A percentile compares a stretch with the other conserved stretches of the same genome.
These are phyloP conservation scores for Lumnitzera racemosa DNA, from an alignment of 345 rosid genomes.

Conservation along the genomic window DNA sequence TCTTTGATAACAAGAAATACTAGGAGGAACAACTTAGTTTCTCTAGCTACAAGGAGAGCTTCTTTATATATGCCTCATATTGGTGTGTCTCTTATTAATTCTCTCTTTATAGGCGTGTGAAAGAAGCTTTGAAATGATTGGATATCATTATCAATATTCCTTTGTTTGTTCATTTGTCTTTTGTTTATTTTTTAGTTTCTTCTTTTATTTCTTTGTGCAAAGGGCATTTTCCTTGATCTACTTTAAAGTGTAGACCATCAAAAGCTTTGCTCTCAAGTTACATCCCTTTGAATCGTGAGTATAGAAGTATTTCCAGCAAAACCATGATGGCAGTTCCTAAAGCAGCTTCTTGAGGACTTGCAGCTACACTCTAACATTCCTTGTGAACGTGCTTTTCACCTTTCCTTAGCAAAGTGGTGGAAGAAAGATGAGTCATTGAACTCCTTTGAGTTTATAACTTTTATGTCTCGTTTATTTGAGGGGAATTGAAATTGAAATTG, in stretches of 20 bases:
- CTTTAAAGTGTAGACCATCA: constrained; percentile 78
- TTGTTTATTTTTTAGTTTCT: constrained; percentile 4
- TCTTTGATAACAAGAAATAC: constrained; percentile 36
- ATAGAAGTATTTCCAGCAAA: constrained; percentile 30
- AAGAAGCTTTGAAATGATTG: too few relatives aligned
- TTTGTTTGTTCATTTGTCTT: background rate
- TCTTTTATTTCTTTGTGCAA: constrained; percentile 36
- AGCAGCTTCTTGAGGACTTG: constrained; percentile 6
- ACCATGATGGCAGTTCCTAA: constrained; percentile 12
- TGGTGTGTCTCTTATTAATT: constrained; percentile 71
- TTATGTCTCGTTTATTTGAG: too few relatives aligned
- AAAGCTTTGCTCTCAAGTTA: constrained; percentile 57
- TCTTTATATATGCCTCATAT: constrained; percentile 54
- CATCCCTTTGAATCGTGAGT: constrained; percentile 56
- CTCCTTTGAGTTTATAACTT: constrained; percentile 69
- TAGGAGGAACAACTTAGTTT: constrained; percentile 31
- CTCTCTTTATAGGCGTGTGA: constrained; percentile 58
- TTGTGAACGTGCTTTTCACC: constrained; percentile 47
- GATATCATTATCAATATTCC: background rate
- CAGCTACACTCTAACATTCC: constrained; percentile 27
- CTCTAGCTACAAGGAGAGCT: constrained; percentile 54
- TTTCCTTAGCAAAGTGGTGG: constrained; percentile 67
- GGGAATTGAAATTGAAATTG: too few relatives aligned
- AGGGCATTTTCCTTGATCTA: constrained; percentile 46
- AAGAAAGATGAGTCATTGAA: constrained; percentile 69